Percentiles rank a stretch among this genome's conserved stretches.
phyloP scores from a whole-genome alignment of 306 rosid genomes.

The Crotalaria pallida region DNA sequence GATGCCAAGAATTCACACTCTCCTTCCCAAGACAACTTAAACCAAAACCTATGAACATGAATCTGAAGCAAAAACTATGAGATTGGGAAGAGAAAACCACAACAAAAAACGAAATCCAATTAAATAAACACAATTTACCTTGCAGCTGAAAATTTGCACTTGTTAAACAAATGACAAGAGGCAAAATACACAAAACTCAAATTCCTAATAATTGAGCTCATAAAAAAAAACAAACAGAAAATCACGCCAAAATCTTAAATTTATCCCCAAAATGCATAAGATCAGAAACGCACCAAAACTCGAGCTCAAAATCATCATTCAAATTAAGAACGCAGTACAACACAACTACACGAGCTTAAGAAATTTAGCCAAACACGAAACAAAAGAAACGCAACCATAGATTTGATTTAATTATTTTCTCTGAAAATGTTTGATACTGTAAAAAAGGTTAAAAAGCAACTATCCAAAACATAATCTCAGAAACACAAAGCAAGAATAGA shows the following conservation, averaged over 20 bases:
- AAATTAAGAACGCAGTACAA: slow-evolving; percentile 10
- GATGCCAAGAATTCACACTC: slow-evolving; percentile 13
- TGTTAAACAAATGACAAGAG: slow-evolving; percentile 10
- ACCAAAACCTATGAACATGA: background rate
- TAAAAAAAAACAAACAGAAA: slow-evolving; percentile 11
- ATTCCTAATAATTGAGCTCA: slow-evolving; percentile 26
- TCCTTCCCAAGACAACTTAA: background rate
- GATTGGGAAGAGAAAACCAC: background rate
- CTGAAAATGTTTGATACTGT: too few relatives aligned
- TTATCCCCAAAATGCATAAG: slow-evolving; percentile 33
- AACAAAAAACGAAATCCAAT: background rate
- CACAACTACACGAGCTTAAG: slow-evolving; percentile 28
- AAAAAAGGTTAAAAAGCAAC: too few relatives aligned
- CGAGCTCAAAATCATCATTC: slow-evolving; percentile 32
- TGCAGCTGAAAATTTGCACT: slow-evolving; percentile 12
- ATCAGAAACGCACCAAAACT: slow-evolving; percentile 46
- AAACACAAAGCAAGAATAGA: too few relatives aligned
- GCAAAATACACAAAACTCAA: background rate
- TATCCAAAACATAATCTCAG: too few relatives aligned
- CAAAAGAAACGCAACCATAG: slow-evolving; percentile 30
- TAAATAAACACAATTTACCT: slow-evolving; percentile 14
- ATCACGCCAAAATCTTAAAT: slow-evolving; percentile 34
- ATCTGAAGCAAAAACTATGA: background rate
- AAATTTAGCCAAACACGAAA: slow-evolving; percentile 43
- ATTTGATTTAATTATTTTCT: slow-evolving; percentile 43